Conservation (phyloP, 495 filamentous ascomycete species). For the Bryoglossum gracile region DNA sequence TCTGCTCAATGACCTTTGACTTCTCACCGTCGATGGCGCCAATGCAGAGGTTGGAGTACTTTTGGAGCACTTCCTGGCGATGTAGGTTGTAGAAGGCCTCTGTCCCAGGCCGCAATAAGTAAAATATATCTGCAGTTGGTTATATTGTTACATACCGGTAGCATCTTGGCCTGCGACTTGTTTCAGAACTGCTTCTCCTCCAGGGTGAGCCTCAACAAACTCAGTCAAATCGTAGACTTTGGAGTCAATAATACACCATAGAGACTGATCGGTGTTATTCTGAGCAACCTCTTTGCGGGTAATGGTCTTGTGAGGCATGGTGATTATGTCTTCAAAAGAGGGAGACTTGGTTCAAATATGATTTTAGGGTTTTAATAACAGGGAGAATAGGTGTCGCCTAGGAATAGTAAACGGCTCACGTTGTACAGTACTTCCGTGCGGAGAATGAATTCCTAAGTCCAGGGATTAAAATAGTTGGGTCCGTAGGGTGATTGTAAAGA, state of each 20-base stretch:
- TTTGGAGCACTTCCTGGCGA: conserved; percentile 77
- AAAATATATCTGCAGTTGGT: too few species aligned
- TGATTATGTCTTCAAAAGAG: neutral
- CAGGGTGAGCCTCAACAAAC: conserved; percentile 86
- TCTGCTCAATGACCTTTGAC: conserved; percentile 64
- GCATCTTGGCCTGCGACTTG: conserved; percentile 82
- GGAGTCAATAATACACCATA: conserved; percentile 81
- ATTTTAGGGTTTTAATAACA: too few species aligned
- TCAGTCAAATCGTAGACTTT: conserved; percentile 91
- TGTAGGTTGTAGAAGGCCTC: conserved; percentile 90
- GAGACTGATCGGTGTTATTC: conserved; percentile 77
- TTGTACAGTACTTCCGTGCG: too few species aligned
- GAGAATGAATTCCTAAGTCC: too few species aligned
- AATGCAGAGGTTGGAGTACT: conserved; percentile 68
- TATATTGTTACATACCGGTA: too few species aligned
- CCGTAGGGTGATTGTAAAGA: too few species aligned
- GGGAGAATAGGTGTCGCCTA: too few species aligned
- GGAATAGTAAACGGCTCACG: too few species aligned
- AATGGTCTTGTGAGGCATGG: conserved; percentile 37
- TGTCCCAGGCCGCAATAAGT: too few species aligned
- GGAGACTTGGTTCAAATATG: too few species aligned
- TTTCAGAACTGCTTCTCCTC: conserved; percentile 73
- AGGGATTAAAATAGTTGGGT: too few species aligned
- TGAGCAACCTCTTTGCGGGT: conserved; percentile 70
- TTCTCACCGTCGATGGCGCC: conserved; percentile 69